Conservation (phyloP, 805 yeast genomes). For the Yamadazyma philogaea region DNA sequence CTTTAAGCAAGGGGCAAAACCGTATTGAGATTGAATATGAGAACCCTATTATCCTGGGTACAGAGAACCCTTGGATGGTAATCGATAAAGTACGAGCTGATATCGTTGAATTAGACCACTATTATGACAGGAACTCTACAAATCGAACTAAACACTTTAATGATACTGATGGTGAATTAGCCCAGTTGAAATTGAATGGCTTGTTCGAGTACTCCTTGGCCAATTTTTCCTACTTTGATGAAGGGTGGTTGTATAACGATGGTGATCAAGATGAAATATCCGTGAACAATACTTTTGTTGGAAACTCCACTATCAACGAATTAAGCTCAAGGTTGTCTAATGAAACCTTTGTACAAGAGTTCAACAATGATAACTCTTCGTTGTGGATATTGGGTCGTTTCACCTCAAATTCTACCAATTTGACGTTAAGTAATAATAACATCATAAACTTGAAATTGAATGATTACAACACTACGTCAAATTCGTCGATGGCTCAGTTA, state of each 20-base stretch:
- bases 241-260: slow-evolving; percentile 22
- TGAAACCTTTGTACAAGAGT: slow-evolving; percentile 33
- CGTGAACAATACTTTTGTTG: slow-evolving; percentile 34
- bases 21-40: slow-evolving; percentile 29
- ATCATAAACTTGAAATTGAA: slow-evolving; percentile 26
- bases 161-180: slow-evolving; percentile 15
- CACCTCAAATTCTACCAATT: slow-evolving; percentile 26
- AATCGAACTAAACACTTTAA: slow-evolving; percentile 22
- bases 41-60: slow-evolving; percentile 20
- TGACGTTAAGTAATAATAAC: slow-evolving; percentile 26
- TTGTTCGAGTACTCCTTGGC: slow-evolving; percentile 75
- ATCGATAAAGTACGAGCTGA: slow-evolving; percentile 63
- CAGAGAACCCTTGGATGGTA: slow-evolving; percentile 49
- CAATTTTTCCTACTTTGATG: slow-evolving; percentile 51
- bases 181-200: slow-evolving; percentile 56
- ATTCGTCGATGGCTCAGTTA: slow-evolving; percentile 23
- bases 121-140: slow-evolving; percentile 24
- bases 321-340: slow-evolving; percentile 28
- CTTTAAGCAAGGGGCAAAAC: slow-evolving; percentile 23
- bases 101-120: slow-evolving; percentile 45
- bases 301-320: slow-evolving; percentile 37
- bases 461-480: slow-evolving; percentile 31
- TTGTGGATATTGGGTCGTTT: slow-evolving; percentile 50
- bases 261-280: slow-evolving; percentile 20
- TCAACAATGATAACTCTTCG: slow-evolving; percentile 27